Evolutionary conservation across 1,139 yeast species (phyloP), one percentile per base, ranked within the genome.

Genomic region (Pichia inconspicua): DNA sequence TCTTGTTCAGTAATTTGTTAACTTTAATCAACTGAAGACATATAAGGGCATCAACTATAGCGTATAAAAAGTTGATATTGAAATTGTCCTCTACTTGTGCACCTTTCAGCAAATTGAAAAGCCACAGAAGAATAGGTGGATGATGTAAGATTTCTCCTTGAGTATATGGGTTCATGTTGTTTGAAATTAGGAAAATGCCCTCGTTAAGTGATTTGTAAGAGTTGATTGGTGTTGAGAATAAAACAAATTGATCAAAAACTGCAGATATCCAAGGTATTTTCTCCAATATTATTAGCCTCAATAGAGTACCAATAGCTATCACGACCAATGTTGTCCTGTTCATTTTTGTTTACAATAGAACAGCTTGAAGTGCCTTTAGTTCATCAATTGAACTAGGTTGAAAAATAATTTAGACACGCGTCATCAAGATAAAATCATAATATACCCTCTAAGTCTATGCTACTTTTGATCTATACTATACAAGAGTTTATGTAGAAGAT

Each of bases 121-220:
- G 55, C 6, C 73, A 68, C 47, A 87, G 73, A 40, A 86, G 60
- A 34, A 90, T 62, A 1, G 96, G 96, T 5, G 95, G 75, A 60
- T 88, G 95, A 63, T 89, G 94, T 6, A 61, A 49, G 43, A 84
- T 87, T 31, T 87, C 82, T 2, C 96, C 95, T 19, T 96, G 95
- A 51, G 79, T 80, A 59, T 89, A 90, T 6, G 90, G 79, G 50
- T 82, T 75, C 44, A 84, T 71, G 14, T 74, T 73, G 54, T 80
- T 75, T n/a, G 72, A 65, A 49, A 78, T 67, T 53, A 86, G 76
- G 61, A 77, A 89, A 42, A 88, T 72, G 10, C 97, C 96, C 64
- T 92, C 98, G 59, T 77, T 71, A 44, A 94, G 69, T 42, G 84
- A 72, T 50, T 70, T 74, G 64, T 73, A 84, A 38, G 94, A 83